A percentile compares a stretch with the other conserved stretches of the same genome.
Evolutionary conservation across 2,329 filamentous ascomycete species (phyloP).

Genomic region (Xylariaceae sp.): DNA sequence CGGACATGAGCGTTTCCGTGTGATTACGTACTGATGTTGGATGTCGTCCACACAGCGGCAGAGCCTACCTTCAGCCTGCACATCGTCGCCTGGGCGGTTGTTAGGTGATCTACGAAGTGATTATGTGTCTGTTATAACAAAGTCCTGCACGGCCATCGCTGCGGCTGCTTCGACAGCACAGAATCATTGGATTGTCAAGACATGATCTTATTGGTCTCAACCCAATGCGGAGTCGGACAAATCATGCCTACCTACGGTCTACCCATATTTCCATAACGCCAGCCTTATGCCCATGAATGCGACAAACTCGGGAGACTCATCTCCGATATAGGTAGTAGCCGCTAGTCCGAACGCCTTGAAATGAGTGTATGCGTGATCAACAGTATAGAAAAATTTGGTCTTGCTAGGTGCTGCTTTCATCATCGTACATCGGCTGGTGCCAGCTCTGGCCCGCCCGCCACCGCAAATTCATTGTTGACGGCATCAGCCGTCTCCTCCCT

Average conservation of each 20-base stretch:
- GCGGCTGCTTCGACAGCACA: background rate
- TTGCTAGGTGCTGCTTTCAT: conserved; percentile 9
- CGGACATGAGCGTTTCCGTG: background rate
- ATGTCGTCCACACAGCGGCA: background rate
- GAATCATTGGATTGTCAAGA: background rate
- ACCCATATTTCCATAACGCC: conserved; percentile 20
- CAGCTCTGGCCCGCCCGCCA: conserved; percentile 54
- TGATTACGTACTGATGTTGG: no score
- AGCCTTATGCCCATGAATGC: conserved; percentile 5
- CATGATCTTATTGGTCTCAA: background rate
- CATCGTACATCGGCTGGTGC: conserved; percentile 46
- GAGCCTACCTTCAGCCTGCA: background rate
- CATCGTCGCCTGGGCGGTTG: background rate
- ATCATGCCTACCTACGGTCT: conserved; percentile 1
- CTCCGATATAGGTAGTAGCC: conserved; percentile 6
- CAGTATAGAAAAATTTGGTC: conserved; percentile 2
- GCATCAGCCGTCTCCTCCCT: conserved; percentile 47
- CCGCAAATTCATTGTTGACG: conserved; percentile 60
- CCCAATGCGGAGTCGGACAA: conserved; percentile 1
- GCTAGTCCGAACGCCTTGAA: conserved; percentile 25
- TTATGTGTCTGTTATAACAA: background rate
- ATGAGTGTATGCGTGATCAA: conserved; percentile 24
- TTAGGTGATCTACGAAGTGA: background rate
- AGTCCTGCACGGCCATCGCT: background rate
- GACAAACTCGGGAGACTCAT: conserved; percentile 4